Percentiles rank a stretch among this genome's conserved stretches.
Evolutionary conservation across 371 early-diverging fungal species (phyloP).

Genomic region (Synchytrium microbalum): DNA sequence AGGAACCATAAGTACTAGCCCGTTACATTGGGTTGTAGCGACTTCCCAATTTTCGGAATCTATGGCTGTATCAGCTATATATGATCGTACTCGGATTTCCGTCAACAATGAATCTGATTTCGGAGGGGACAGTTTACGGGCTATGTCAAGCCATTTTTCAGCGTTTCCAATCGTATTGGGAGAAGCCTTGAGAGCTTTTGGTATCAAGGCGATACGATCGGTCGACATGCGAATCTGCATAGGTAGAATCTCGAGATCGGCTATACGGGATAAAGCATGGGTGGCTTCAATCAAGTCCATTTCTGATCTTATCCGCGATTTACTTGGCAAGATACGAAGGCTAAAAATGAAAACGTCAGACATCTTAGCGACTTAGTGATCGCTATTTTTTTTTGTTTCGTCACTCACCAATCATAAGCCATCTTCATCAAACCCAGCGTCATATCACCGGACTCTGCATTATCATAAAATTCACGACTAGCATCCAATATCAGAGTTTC

Average conservation of each 20-base stretch:
- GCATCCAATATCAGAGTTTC: constrained; percentile 62
- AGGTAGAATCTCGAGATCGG: constrained; percentile 54
- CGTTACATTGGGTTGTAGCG: constrained; percentile 46
- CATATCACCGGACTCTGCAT: constrained; percentile 63
- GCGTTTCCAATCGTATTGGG: constrained; percentile 12
- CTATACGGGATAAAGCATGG: constrained; percentile 48
- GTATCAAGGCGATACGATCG: constrained; percentile 58
- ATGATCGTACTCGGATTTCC: constrained; percentile 45
- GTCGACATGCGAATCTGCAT: constrained; percentile 61
- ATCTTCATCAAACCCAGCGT: constrained; percentile 58
- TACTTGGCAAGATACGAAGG: constrained; percentile 54
- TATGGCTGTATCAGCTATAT: constrained; percentile 53
- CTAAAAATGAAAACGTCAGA: constrained; percentile 25
- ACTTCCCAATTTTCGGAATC: constrained; percentile 43
- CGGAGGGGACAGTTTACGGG: constrained; percentile 49
- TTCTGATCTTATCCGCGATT: constrained; percentile 53
- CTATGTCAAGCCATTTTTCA: constrained; percentile 48
- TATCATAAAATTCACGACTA: constrained; percentile 68
- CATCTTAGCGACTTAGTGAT: not conserved
- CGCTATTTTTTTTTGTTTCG: no score
- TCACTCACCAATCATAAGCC: constrained; percentile 62
- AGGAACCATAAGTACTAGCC: constrained; percentile 27
- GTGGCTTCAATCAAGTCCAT: constrained; percentile 67
- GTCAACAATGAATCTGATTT: constrained; percentile 32
- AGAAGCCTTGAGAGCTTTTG: constrained; percentile 43